Conservation (phyloP, 306 rosid genomes). For the Lathyrus sativus region DNA sequence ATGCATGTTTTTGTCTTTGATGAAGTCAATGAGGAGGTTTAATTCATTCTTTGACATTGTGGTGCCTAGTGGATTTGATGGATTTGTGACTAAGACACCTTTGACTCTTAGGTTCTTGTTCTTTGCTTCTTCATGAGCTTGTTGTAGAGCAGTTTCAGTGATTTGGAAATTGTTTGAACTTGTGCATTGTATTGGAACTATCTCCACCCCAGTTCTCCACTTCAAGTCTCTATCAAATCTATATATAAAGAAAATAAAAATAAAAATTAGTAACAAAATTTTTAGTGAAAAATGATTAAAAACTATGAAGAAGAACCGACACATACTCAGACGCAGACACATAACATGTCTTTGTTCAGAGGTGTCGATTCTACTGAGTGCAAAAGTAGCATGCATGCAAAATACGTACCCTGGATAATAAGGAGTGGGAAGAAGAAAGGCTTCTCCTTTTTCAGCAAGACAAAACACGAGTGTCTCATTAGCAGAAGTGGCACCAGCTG, state of each 20-base stretch:
- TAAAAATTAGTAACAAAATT: neutral
- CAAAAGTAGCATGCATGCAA: conserved; percentile 12
- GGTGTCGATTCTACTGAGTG: no score
- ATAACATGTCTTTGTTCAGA: no score
- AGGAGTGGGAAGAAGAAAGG: conserved; percentile 86
- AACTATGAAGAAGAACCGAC: no score
- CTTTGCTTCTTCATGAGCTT: conserved; percentile 60
- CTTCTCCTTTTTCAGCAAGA: conserved; percentile 70
- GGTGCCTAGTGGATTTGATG: conserved; percentile 84
- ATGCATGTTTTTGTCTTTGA: conserved; percentile 60
- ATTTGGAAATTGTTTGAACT: conserved; percentile 74
- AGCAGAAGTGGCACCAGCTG: conserved; percentile 87
- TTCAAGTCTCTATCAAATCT: conserved; percentile 88
- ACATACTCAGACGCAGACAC: no score
- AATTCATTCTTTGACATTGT: conserved; percentile 56
- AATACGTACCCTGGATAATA: conserved; percentile 79
- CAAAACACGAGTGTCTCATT: conserved; percentile 89
- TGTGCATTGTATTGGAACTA: conserved; percentile 80
- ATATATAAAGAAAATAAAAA: conserved; percentile 2
- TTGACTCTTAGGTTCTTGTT: conserved; percentile 67
- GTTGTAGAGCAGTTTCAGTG: conserved; percentile 59
- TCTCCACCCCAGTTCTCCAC: conserved; percentile 80
- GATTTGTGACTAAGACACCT: conserved; percentile 84
- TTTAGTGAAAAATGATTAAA: no score
- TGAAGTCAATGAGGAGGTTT: conserved; percentile 61